A percentile compares a stretch with the other conserved stretches of the same genome.
phyloP scores from a whole-genome alignment of 148 eudicot genomes.

The Rhododendron mucronatum region DNA sequence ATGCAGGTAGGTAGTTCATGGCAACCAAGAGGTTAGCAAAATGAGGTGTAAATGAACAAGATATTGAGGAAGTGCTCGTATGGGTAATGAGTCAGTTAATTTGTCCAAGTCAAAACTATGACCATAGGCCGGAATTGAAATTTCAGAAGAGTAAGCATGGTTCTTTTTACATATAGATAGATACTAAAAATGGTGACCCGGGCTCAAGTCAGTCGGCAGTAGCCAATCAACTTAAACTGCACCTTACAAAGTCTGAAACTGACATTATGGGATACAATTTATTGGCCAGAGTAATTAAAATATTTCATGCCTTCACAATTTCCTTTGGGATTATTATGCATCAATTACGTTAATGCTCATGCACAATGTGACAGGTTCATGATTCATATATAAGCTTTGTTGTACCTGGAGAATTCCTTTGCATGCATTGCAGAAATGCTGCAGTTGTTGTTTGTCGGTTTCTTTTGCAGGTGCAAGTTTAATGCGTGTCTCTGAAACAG shows the following conservation, averaged over 20 bases:
- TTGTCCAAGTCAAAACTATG: too few relatives aligned
- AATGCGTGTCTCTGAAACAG: slow-evolving; percentile 52
- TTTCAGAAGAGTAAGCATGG: too few relatives aligned
- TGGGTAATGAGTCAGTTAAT: not conserved
- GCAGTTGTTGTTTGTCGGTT: slow-evolving; percentile 60
- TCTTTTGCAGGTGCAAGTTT: slow-evolving; percentile 60
- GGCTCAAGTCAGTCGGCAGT: too few relatives aligned
- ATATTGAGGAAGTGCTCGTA: not conserved
- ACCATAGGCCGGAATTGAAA: too few relatives aligned
- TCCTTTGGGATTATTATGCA: not conserved
- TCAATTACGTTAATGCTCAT: not conserved
- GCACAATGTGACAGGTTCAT: too few relatives aligned
- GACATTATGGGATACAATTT: not conserved
- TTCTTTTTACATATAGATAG: not conserved
- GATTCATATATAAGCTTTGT: not conserved
- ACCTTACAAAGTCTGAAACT: not conserved
- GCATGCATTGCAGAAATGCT: slow-evolving; percentile 78
- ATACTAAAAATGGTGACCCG: too few relatives aligned
- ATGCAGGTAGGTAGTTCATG: slow-evolving; percentile 28
- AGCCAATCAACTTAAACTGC: too few relatives aligned
- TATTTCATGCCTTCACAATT: not conserved
- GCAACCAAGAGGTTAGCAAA: not conserved
- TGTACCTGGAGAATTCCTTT: slow-evolving; percentile 95
- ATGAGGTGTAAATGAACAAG: not conserved
- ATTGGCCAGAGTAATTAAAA: not conserved